Evolutionary conservation across 2,329 filamentous ascomycete species (phyloP).

Genomic region (Monosporascus sp.): DNA sequence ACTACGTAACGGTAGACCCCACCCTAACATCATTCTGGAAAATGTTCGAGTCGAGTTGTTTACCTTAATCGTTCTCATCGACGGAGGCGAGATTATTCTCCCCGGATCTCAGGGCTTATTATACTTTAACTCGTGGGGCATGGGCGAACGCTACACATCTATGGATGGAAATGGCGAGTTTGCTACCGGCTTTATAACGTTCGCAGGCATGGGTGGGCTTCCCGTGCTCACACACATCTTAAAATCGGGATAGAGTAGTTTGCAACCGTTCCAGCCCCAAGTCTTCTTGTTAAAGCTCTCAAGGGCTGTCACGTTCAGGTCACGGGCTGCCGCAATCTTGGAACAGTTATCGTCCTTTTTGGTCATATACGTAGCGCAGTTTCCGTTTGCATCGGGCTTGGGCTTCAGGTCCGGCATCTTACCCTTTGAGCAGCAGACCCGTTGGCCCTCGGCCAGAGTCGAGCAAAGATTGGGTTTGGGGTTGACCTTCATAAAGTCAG

Average conservation of each 20-base stretch:
- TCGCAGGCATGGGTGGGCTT: constrained; percentile 2
- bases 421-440: constrained; percentile 12
- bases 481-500: constrained; percentile 8
- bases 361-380: constrained; percentile 10
- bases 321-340: constrained; percentile 6
- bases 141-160: background rate
- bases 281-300: constrained; percentile 14
- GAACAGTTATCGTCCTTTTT: constrained; percentile 10
- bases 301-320: constrained; percentile 9
- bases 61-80: constrained; percentile 8
- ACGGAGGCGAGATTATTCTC: constrained; percentile 10
- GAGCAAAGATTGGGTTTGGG: constrained; percentile 4
- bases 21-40: constrained; percentile 13
- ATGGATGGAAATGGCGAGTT: background rate
- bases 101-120: constrained; percentile 4
- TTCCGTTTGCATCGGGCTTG: constrained; percentile 10
- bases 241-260: background rate
- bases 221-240: constrained; percentile 7
- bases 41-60: constrained; percentile 11
- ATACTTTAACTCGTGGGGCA: constrained; percentile 3
- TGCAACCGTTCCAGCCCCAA: constrained; percentile 10
- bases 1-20: background rate
- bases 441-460: constrained; percentile 8
- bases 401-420: constrained; percentile 8
- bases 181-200: no score